A percentile compares a stretch with the other conserved stretches of the same genome.
phyloP scores from a whole-genome alignment of 1,139 yeast genomes.

The Wickerhamomyces sp. region DNA sequence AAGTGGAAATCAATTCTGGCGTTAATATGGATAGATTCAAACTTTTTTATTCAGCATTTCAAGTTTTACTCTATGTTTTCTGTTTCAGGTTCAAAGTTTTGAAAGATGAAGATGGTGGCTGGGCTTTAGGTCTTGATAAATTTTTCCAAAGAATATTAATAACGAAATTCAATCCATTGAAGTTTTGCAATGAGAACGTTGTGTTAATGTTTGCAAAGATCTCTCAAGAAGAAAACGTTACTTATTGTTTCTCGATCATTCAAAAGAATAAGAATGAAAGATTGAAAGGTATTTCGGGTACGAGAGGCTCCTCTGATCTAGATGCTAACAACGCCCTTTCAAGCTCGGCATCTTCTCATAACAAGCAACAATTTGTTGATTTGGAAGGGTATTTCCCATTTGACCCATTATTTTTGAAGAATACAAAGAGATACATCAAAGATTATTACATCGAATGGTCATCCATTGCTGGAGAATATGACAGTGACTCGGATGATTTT shows the following conservation, averaged over 20 bases:
- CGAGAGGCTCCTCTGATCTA: constrained; percentile 12
- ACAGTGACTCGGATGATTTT: constrained; percentile 41
- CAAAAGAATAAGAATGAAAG: constrained; percentile 71
- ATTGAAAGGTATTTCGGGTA: constrained; percentile 35
- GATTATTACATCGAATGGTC: constrained; percentile 81
- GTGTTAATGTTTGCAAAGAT: constrained; percentile 91
- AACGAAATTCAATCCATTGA: constrained; percentile 88
- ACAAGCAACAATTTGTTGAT: constrained; percentile 79
- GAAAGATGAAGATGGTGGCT: constrained; percentile 36
- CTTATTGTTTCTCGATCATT: constrained; percentile 89
- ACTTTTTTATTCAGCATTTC: constrained; percentile 89
- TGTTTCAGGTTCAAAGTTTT: constrained; percentile 77
- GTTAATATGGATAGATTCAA: constrained; percentile 80
- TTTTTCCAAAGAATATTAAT: constrained; percentile 83
- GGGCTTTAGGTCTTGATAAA: constrained; percentile 85
- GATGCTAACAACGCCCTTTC: constrained; percentile 23
- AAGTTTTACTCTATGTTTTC: constrained; percentile 84
- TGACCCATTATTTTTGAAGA: constrained; percentile 80
- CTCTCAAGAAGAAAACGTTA: constrained; percentile 84
- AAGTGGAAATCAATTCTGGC: constrained; percentile 65
- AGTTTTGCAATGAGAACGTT: constrained; percentile 90
- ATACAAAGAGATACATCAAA: constrained; percentile 49
- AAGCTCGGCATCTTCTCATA: constrained; percentile 33
- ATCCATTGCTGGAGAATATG: constrained; percentile 57
- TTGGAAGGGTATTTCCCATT: constrained; percentile 93